These are phyloP conservation scores for Eimeria acervulina DNA, from an alignment of 169 alveolate species.

Conservation along the genomic window DNA sequence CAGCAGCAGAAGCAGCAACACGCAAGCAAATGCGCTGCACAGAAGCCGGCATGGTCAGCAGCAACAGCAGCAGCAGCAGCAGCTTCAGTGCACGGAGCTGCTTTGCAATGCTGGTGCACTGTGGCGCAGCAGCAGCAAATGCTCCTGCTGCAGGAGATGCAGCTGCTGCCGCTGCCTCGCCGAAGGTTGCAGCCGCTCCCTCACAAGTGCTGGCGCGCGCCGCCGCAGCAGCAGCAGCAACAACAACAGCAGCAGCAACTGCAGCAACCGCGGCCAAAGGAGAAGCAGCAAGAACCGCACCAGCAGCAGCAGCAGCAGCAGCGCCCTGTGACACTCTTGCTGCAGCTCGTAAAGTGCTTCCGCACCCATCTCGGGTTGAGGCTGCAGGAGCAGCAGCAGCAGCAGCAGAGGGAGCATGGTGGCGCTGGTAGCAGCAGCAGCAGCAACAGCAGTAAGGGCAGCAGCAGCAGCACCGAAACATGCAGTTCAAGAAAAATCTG, in stretches of 20 bases:
- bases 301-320: constrained; percentile 61
- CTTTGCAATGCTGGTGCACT: not conserved
- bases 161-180: constrained; percentile 46
- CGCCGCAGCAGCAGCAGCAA: constrained; percentile 54
- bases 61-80: constrained; percentile 36
- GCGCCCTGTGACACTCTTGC: constrained; percentile 50
- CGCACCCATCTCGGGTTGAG: not conserved
- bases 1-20: constrained; percentile 19
- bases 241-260: not conserved
- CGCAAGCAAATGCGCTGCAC: constrained; percentile 33
- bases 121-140: not conserved
- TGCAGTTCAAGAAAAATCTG: constrained; percentile 29
- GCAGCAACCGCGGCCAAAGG: not conserved
- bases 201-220: constrained; percentile 42
- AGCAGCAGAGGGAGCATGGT: not conserved
- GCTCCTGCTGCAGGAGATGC: constrained; percentile 43
- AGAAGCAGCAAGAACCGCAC: not conserved
- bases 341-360: constrained; percentile 53
- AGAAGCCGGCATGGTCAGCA: not conserved
- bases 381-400: constrained; percentile 25
- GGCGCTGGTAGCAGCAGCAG: not conserved
- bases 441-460: constrained; percentile 45
- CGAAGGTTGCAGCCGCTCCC: not conserved
- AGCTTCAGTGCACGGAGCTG: not conserved
- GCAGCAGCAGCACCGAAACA: not conserved